phyloP scores from a whole-genome alignment of 371 early-diverging fungal genomes.

The Apophysomyces trapeziformis region DNA sequence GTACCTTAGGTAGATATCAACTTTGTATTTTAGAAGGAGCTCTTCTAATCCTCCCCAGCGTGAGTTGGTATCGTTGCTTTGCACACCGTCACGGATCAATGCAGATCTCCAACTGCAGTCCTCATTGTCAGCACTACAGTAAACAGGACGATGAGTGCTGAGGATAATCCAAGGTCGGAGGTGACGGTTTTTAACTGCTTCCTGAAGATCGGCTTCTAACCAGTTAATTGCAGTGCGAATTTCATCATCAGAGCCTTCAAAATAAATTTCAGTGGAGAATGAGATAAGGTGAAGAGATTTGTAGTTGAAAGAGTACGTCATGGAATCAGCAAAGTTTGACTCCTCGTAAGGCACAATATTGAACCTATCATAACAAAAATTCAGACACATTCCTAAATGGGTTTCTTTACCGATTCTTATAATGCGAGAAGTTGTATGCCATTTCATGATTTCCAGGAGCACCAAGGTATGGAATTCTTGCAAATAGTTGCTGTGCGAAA shows the following conservation, averaged over 20 bases:
- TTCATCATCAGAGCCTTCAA: constrained; percentile 34
- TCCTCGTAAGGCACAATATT: constrained; percentile 39
- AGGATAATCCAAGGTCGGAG: constrained; percentile 49
- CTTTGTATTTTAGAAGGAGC: constrained; percentile 25
- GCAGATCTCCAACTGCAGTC: constrained; percentile 38
- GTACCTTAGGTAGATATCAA: constrained; percentile 31
- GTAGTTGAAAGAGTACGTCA: constrained; percentile 48
- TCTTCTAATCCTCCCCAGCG: constrained; percentile 24
- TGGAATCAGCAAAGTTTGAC: constrained; percentile 38
- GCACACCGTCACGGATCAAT: constrained; percentile 31
- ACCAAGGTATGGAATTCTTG: constrained; percentile 47
- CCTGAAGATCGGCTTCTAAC: constrained; percentile 38
- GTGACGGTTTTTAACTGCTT: constrained; percentile 36
- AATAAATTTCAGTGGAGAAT: constrained; percentile 47
- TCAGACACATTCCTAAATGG: background rate
- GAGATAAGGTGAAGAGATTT: constrained; percentile 49
- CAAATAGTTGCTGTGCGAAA: constrained; percentile 41
- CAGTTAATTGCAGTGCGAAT: constrained; percentile 43
- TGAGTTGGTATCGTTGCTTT: constrained; percentile 12
- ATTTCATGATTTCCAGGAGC: constrained; percentile 50
- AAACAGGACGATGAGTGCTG: constrained; percentile 43
- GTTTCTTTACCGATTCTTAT: constrained; percentile 40
- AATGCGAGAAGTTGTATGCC: constrained; percentile 50
- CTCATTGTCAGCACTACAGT: constrained; percentile 32
- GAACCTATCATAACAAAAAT: constrained; percentile 22